These are phyloP conservation scores for Nicotiana sylvestris DNA, from an alignment of 257 asterid species.

Conservation along the genomic window DNA sequence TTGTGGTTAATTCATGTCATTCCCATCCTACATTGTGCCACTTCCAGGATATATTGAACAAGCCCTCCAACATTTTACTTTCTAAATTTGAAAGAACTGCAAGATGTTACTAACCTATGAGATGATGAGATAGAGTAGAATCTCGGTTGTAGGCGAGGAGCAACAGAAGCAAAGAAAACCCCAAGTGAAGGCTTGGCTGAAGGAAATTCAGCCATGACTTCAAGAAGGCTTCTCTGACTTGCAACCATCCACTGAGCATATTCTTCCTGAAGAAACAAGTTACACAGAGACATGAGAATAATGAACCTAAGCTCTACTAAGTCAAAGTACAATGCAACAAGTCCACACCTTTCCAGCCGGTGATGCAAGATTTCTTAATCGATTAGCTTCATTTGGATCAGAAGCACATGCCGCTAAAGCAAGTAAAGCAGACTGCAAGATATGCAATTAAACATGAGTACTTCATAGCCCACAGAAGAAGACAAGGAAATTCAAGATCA, in stretches of 20 bases:
- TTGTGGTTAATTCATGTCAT: not conserved
- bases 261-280: constrained; percentile 60
- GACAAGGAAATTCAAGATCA: not conserved
- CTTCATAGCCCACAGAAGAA: not conserved
- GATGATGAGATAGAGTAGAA: constrained; percentile 96
- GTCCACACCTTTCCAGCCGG: constrained; percentile 90
- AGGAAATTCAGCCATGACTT: constrained; percentile 88
- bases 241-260: constrained; percentile 79
- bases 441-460: constrained; percentile 2
- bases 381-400: constrained; percentile 77
- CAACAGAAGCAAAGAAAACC: constrained; percentile 92
- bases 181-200: constrained; percentile 92
- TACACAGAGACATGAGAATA: constrained; percentile 16
- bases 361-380: constrained; percentile 77
- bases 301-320: not conserved
- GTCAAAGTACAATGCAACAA: constrained; percentile 7
- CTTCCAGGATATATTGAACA: not conserved
- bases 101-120: constrained; percentile 52
- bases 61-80: not conserved
- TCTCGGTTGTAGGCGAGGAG: constrained; percentile 94
- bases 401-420: constrained; percentile 86
- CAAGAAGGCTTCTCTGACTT: constrained; percentile 84
- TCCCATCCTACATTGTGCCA: not conserved
- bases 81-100: not conserved
- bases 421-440: constrained; percentile 61